Conservation (phyloP, 495 filamentous ascomycete species). For the Penicillium coffeae region DNA sequence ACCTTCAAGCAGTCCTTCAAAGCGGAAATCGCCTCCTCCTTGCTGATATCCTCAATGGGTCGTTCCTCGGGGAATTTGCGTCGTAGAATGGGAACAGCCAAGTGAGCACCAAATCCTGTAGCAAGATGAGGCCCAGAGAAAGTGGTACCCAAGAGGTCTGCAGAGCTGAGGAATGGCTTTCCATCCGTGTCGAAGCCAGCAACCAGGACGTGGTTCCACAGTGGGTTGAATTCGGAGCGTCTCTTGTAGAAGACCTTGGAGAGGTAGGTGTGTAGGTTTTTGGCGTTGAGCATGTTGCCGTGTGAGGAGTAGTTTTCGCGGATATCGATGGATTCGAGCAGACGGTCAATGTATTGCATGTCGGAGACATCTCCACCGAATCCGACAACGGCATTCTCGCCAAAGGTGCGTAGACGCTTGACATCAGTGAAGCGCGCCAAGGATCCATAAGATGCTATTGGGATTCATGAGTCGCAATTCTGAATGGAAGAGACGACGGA, state of each 20-base stretch:
- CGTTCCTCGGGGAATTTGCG: constrained; percentile 76
- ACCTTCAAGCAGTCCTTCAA: constrained; percentile 96
- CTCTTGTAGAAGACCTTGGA: constrained; percentile 91
- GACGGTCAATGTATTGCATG: constrained; percentile 95
- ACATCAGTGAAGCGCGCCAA: constrained; percentile 95
- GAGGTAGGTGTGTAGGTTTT: constrained; percentile 93
- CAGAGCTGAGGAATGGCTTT: constrained; percentile 83
- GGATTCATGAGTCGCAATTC: background rate
- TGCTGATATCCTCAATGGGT: constrained; percentile 61
- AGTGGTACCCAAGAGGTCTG: constrained; percentile 89
- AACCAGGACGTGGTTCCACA: constrained; percentile 94
- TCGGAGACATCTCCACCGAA: constrained; percentile 95
- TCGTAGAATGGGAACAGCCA: constrained; percentile 88
- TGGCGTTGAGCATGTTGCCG: constrained; percentile 67
- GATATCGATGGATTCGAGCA: constrained; percentile 80
- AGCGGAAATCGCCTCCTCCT: constrained; percentile 73
- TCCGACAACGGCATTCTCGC: constrained; percentile 66
- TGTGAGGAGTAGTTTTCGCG: constrained; percentile 76
- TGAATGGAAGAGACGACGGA: constrained; percentile 2
- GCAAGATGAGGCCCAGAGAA: constrained; percentile 83
- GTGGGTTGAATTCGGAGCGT: constrained; percentile 89
- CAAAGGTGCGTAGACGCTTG: constrained; percentile 80
- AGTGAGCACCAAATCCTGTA: constrained; percentile 88
- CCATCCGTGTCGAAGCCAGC: constrained; percentile 76
- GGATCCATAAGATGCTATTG: constrained; percentile 89